Percentiles rank a stretch among this genome's conserved stretches.
These are phyloP conservation scores for Fraxinus quadrangulata DNA, from an alignment of 257 asterid species.

Conservation along the genomic window DNA sequence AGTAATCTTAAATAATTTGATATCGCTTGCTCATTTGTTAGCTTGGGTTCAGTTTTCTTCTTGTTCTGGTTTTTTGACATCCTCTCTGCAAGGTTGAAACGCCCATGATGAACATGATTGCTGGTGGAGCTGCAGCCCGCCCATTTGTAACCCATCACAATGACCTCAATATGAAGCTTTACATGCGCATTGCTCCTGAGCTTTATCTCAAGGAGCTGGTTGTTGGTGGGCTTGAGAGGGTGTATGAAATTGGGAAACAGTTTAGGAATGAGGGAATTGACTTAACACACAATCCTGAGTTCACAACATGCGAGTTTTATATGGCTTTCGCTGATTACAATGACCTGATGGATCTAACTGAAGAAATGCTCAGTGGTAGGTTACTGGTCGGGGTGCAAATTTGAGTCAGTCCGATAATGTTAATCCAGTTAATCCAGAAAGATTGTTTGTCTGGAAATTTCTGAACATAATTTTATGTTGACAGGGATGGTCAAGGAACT, in stretches of 20 bases:
- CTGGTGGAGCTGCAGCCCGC: slow-evolving; percentile 93
- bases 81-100: slow-evolving; percentile 73
- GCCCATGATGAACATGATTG: slow-evolving; percentile 86
- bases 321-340: slow-evolving; percentile 92
- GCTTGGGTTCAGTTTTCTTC: slow-evolving; percentile 5
- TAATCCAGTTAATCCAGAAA: neutral
- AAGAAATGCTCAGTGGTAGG: slow-evolving; percentile 68
- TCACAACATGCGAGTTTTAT: slow-evolving; percentile 90
- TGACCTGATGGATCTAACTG: slow-evolving; percentile 83
- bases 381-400: neutral
- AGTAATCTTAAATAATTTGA: neutral
- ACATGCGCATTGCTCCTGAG: slow-evolving; percentile 91
- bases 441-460: neutral
- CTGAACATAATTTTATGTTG: slow-evolving; percentile 7
- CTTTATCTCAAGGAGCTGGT: slow-evolving; percentile 77
- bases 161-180: slow-evolving; percentile 75
- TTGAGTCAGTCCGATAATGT: neutral
- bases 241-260: slow-evolving; percentile 90
- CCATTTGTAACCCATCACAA: slow-evolving; percentile 93
- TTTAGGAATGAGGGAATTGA: slow-evolving; percentile 94
- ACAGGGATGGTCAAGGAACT: slow-evolving; percentile 91
- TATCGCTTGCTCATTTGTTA: neutral
- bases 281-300: slow-evolving; percentile 88
- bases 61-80: slow-evolving; percentile 12
- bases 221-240: slow-evolving; percentile 92